Evolutionary conservation across 805 yeast species (phyloP).

Genomic region (Priceomyces haplophilus): DNA sequence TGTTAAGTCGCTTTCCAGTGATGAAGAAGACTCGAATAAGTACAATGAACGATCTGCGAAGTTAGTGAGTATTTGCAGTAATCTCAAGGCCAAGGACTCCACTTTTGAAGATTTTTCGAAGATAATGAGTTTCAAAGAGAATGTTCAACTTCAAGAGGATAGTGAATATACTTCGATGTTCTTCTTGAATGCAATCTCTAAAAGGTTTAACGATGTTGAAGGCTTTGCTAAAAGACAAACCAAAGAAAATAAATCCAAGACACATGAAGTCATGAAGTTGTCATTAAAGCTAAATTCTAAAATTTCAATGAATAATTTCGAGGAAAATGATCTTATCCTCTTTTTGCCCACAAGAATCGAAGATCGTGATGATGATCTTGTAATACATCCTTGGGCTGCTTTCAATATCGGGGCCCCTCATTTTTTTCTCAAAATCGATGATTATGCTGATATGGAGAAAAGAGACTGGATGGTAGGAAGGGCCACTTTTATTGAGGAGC

Average conservation of each 20-base stretch:
- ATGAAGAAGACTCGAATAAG: conserved; percentile 10
- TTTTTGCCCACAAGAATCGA: conserved; percentile 76
- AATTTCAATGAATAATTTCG: conserved; percentile 66
- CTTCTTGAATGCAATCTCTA: conserved; percentile 48
- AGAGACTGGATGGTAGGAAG: conserved; percentile 86
- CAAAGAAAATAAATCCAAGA: conserved; percentile 58
- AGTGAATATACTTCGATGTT: conserved; percentile 21
- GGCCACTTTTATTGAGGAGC: conserved; percentile 55
- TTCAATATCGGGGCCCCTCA: conserved; percentile 88
- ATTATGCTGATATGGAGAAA: conserved; percentile 22
- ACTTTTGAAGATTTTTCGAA: conserved; percentile 18
- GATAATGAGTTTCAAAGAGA: conserved; percentile 26
- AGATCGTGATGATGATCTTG: conserved; percentile 16
- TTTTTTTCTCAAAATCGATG: conserved; percentile 58
- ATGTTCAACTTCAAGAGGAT: conserved; percentile 23
- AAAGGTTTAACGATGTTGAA: conserved; percentile 87
- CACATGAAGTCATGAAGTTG: conserved; percentile 43
- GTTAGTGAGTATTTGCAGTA: conserved; percentile 16
- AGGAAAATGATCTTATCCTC: conserved; percentile 71
- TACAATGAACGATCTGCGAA: conserved; percentile 13
- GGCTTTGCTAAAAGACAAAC: conserved; percentile 81
- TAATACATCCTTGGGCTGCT: conserved; percentile 81
- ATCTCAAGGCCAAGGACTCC: conserved; percentile 14
- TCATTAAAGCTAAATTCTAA: conserved; percentile 42
- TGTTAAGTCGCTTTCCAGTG: conserved; percentile 10